Evolutionary conservation across 2,329 filamentous ascomycete species (phyloP), one percentile per base, ranked within the genome.

Genomic region (Leptographium radiaticola): DNA sequence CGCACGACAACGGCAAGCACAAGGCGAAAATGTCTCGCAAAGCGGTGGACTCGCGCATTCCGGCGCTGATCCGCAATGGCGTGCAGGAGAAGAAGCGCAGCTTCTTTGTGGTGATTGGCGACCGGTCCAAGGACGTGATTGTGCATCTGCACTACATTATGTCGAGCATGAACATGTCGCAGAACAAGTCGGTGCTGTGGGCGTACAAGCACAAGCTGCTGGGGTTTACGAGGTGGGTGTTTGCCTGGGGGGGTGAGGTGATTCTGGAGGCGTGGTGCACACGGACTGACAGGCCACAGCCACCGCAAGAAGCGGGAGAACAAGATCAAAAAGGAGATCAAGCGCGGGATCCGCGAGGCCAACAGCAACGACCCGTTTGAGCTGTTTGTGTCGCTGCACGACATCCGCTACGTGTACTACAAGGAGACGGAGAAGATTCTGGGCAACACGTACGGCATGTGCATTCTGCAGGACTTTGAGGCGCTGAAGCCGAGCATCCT

Each of bases 371-470:
- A 98, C 66, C 87, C 93, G 0, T 98, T 98, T 73, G 93, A 98
- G 71, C 80, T 97, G 53, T 98, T 97, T 71, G 86, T 97, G 62
- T 93, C 89, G 55, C 83, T 95, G 55, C 87, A 97, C 73, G 89
- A 96, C 69, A 95, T 98, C 67, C 87, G 93, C 69, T 98, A 98
- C 79, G 89, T 93, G 55, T 98, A 95, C 77, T 98, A 98, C 76
- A 98, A 98, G 72, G 93, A 98, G 73, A 97, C 93, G 33, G 93
- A 98, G 65, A 97, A 96, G 76, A 96, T 98, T 65, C 71, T 97
- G 54, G 93, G 93, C 67, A 95, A 97, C 68, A 98, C 93, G 45
- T 98, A 93, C 66, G 58, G 58, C 48, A 60, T 61, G 64, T 96
- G 89, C 68, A 95, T 98, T 59, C 72, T 98, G 61, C 93, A 98